Evolutionary conservation across 345 rosid genomes (phyloP).

Genomic region (Turritis glabra): DNA sequence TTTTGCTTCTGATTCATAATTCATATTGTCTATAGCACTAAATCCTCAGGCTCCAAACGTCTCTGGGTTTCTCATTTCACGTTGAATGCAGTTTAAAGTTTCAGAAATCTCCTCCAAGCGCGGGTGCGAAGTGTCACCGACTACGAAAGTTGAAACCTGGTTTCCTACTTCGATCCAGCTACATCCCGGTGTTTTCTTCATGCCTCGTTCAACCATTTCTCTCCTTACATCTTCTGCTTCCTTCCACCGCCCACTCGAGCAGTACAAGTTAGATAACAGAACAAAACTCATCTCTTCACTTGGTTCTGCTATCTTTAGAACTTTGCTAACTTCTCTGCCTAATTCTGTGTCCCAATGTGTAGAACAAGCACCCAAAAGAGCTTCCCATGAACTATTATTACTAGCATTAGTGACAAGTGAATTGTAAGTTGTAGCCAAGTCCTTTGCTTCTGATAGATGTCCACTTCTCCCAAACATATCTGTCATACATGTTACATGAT

Average conservation of each 20-base stretch:
- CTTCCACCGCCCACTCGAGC: conserved; percentile 62
- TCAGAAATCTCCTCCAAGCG: conserved; percentile 40
- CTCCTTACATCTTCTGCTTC: conserved; percentile 75
- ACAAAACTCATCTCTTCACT: conserved; percentile 64
- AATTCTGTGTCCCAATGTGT: conserved; percentile 44
- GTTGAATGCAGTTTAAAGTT: conserved; percentile 43
- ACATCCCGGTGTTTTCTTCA: conserved; percentile 73
- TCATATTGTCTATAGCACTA: conserved; percentile 13
- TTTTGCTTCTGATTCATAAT: background rate
- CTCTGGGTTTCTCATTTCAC: conserved; percentile 51
- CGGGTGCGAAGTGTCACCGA: conserved; percentile 46
- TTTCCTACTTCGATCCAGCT: conserved; percentile 80
- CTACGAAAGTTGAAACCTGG: conserved; percentile 49
- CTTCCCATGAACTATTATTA: conserved; percentile 43
- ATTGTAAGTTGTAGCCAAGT: conserved; percentile 39
- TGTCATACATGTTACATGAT: conserved; percentile 73
- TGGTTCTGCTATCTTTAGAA: conserved; percentile 43
- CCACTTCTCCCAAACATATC: conserved; percentile 83
- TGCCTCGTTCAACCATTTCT: conserved; percentile 59
- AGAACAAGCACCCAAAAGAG: conserved; percentile 68
- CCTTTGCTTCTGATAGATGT: conserved; percentile 55
- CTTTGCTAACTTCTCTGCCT: conserved; percentile 50
- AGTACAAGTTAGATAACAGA: conserved; percentile 65
- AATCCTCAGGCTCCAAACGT: background rate
- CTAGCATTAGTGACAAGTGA: conserved; percentile 4